Base-by-base conservation (phyloP, 78 protist genomes). In the Chrysochromulina tobinii region DNA sequence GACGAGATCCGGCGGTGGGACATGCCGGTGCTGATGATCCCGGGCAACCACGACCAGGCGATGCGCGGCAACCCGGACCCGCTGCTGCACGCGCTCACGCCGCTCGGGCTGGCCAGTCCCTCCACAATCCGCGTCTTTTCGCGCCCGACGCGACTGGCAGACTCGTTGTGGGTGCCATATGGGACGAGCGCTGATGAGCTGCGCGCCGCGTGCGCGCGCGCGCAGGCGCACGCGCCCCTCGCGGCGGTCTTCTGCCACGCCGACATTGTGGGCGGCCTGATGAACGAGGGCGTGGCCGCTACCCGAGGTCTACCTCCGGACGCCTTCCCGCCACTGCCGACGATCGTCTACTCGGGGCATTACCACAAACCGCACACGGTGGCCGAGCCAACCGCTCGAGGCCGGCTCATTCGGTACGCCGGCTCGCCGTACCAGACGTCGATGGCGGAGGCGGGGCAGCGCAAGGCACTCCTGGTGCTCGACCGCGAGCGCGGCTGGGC, bases 231-330 rank as follows among this genome's bases (percentile, higher is more conserved):
- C 27, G 21, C 27, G 27, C 38, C 7, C 12, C 59, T 51, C 61
- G 84, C 55, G n/a, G 84, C 84, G 14, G 84, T 75, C 84, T 75
- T 75, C 27, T 75, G 84, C 84, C 84, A 75, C 84, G 84, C 58
- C 58, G 84, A 75, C 54, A 51, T 75, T 17, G 84, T 75, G 14
- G 84, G 84, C 84, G 84, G 27, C n/a, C 21, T 1, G 59, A 75
- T 75, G 84, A 75, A 12, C 58, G 84, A 75, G 4, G 23, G 27
- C 25, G 25, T 5, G 84, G 27, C 17, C n/a, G 84, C 58, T 8
- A 25, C 58, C 12, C n/a, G 17, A 12, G 84, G 84, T n/a, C 54
- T 75, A 9, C 6, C 84, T 3, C 12, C 84, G n/a, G 84, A 51
- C 84, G 58, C 58, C 38, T 75, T 75, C 58, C 84, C 84, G 51